Conservation (phyloP, 2,329 filamentous ascomycete genomes). For the Keithomyces neogunnii region DNA sequence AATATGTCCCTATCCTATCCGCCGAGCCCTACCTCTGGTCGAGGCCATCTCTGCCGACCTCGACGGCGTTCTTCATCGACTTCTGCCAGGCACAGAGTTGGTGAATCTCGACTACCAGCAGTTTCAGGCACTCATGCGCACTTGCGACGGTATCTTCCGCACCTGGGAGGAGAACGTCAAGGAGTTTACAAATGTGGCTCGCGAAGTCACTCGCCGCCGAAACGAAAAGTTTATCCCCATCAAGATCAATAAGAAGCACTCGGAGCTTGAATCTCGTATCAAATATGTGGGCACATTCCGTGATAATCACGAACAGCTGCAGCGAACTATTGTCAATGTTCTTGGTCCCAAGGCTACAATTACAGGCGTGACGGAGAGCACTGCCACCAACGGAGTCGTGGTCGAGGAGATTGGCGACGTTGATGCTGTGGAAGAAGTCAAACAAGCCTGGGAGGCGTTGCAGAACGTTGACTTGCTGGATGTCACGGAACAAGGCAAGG, state of each 20-base stretch:
- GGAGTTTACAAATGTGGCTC: constrained; percentile 94
- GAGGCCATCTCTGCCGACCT: constrained; percentile 94
- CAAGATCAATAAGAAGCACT: constrained; percentile 84
- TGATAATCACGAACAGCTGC: constrained; percentile 94
- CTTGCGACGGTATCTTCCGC: constrained; percentile 76
- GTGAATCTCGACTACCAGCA: constrained; percentile 90
- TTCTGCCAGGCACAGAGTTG: constrained; percentile 78
- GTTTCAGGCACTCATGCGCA: constrained; percentile 77
- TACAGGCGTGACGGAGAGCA: constrained; percentile 42
- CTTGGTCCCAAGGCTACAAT: constrained; percentile 65
- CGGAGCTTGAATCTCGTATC: constrained; percentile 79
- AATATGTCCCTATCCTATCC: constrained; percentile 91
- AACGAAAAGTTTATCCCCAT: constrained; percentile 99
- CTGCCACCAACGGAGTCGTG: constrained; percentile 53
- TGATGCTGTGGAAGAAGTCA: constrained; percentile 92
- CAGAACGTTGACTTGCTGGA: constrained; percentile 94
- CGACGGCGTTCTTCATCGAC: constrained; percentile 73
- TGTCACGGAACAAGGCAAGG: constrained; percentile 80
- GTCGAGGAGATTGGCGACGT: constrained; percentile 95
- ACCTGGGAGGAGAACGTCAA: constrained; percentile 96
- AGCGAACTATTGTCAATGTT: constrained; percentile 94
- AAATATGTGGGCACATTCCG: constrained; percentile 93
- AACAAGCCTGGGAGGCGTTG: constrained; percentile 86
- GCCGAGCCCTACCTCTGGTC: constrained; percentile 83
- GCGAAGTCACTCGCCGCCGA: constrained; percentile 84